phyloP scores from a whole-genome alignment of 768 basidiomycete species.

The Mycena vulgaris region DNA sequence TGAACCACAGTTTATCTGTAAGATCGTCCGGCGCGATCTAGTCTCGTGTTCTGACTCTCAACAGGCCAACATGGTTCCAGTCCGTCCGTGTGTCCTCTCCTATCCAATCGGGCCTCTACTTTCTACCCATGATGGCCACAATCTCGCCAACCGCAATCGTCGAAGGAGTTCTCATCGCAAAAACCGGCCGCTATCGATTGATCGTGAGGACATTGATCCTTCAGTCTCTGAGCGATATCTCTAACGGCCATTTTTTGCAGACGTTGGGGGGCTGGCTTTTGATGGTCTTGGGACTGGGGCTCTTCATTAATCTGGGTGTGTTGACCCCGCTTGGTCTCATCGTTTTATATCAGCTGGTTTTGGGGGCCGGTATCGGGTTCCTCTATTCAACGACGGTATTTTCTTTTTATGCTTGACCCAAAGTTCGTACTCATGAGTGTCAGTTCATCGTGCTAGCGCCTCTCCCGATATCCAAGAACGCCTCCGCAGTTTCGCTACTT shows the following conservation, averaged over 20 bases:
- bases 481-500: background rate
- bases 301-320: constrained; percentile 48
- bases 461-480: background rate
- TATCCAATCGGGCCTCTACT: constrained; percentile 50
- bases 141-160: constrained; percentile 56
- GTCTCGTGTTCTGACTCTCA: background rate
- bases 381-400: constrained; percentile 38
- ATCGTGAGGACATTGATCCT: constrained; percentile 39
- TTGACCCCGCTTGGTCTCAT: constrained; percentile 42
- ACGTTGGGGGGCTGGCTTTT: constrained; percentile 43
- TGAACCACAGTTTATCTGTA: constrained; percentile 22
- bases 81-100: constrained; percentile 53
- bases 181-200: constrained; percentile 42
- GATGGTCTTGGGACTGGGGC: constrained; percentile 52
- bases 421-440: background rate
- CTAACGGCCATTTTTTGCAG: background rate
- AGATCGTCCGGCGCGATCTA: background rate
- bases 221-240: too few species aligned
- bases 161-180: constrained; percentile 48
- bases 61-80: constrained; percentile 51
- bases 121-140: constrained; percentile 50
- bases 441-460: background rate
- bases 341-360: constrained; percentile 45
- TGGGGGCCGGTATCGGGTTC: constrained; percentile 47
- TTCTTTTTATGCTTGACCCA: background rate